phyloP scores from a whole-genome alignment of 352 stramenopile genomes.

The Globisporangium mamillatum region DNA sequence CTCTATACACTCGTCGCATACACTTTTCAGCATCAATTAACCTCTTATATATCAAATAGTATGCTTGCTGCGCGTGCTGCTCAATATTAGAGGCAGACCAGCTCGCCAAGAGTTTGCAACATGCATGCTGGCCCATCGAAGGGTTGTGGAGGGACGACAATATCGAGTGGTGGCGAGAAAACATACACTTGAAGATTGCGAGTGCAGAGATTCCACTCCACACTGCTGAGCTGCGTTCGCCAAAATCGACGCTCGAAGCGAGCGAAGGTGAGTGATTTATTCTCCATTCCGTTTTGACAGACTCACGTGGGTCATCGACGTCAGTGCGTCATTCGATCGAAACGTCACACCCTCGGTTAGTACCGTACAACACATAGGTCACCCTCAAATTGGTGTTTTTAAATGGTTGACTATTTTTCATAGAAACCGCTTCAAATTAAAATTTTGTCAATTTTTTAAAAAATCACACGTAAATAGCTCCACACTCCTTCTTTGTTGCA shows the following conservation, averaged over 20 bases:
- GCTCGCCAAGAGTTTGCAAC: background rate
- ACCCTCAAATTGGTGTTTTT: too few relatives aligned
- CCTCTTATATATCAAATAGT: background rate
- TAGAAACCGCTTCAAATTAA: too few relatives aligned
- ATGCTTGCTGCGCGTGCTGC: too few relatives aligned
- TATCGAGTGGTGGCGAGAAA: background rate
- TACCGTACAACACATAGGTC: too few relatives aligned
- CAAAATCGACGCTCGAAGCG: background rate
- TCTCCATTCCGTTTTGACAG: too few relatives aligned
- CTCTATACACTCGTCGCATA: background rate
- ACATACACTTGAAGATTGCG: background rate
- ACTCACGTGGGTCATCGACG: background rate
- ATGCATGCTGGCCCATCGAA: background rate
- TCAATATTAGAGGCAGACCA: background rate
- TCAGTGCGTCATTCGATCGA: background rate
- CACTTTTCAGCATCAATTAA: background rate
- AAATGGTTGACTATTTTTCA: too few relatives aligned
- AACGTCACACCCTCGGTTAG: too few relatives aligned
- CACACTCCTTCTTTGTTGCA: too few relatives aligned
- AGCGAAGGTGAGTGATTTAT: background rate
- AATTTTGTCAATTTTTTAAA: too few relatives aligned
- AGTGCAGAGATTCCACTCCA: background rate
- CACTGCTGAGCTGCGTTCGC: background rate
- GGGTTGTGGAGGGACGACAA: background rate
- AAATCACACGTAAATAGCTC: too few relatives aligned